These are phyloP conservation scores for Musa beccarii DNA, from an alignment of 176 grass and related monocot genomes.

Conservation along the genomic window DNA sequence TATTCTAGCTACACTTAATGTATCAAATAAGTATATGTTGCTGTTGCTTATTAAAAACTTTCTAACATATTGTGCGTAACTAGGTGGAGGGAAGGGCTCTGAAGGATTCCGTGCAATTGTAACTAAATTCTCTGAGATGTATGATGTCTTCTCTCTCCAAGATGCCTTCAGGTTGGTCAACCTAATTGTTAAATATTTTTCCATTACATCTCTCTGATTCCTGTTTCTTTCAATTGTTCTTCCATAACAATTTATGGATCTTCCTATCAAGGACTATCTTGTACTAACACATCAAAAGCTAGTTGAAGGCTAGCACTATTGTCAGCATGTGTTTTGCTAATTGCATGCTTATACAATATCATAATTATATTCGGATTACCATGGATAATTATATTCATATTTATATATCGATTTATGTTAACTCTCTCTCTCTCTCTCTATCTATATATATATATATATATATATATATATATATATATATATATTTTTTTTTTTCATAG, in stretches of 20 bases:
- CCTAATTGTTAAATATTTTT: neutral
- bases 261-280: too few species aligned
- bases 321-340: too few species aligned
- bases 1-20: neutral
- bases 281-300: too few species aligned
- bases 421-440: too few species aligned
- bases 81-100: constrained; percentile 89
- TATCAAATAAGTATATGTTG: constrained; percentile 2
- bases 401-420: too few species aligned
- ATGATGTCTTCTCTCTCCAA: constrained; percentile 51
- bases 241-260: neutral
- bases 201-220: neutral
- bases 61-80: neutral
- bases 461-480: too few species aligned
- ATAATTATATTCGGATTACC: constrained; percentile 7
- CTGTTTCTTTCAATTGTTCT: neutral
- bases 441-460: too few species aligned
- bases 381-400: constrained; percentile 3
- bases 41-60: constrained; percentile 7
- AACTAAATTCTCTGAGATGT: constrained; percentile 69
- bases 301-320: too few species aligned
- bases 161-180: constrained; percentile 59
- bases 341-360: too few species aligned
- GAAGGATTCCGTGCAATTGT: constrained; percentile 84
- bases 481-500: too few species aligned